Evolutionary conservation across 2,329 filamentous ascomycete genomes (phyloP), one percentile per base, ranked within the genome.

Genomic region (Sclerotinia trifoliorum): DNA sequence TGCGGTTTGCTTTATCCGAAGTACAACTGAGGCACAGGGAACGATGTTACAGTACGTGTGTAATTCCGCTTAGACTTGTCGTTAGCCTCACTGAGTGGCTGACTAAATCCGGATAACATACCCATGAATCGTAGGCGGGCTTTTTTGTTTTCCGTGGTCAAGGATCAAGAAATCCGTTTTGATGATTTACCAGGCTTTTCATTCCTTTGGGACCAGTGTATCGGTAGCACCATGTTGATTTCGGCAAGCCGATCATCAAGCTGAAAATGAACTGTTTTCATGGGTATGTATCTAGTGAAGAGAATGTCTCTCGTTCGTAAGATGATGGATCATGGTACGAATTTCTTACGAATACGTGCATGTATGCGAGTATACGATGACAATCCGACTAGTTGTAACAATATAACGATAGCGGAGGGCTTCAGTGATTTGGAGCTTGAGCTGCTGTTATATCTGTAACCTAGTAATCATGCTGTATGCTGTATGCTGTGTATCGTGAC

Each of bases 171-270:
- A 61, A 35, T 35, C 58, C 26, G 42, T 32, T 46, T 29, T 11
- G 5, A 48, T 61, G 58, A 60, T 48, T 49, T 49, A 35, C 58
- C 26, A 61, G 44, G 44, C 29, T 49, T 49, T 35, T 61, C 44
- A 51, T 26, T 62, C 29, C 29, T 62, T 62, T 39, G 46, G 32
- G 46, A 26, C 58, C 58, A 39, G 5, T 62, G 29, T 39, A 62
- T 62, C 58, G 58, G 58, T 62, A 62, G 21, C 44, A 39, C 46
- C 29, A 62, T 62, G 13, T 39, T 21, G 46, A 39, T 51, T 51
- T 62, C 21, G 29, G 46, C 29, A 26, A 19, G 46, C 46, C 58
- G 46, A 51, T 62, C 29, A 3, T 61, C 44, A 35, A 35, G 58
- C 58, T 49, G 58, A 62, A 39, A 17, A 8, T 35, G 5, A 8